Evolutionary conservation across 257 asterid species (phyloP).

Genomic region (Cordia subcordata): DNA sequence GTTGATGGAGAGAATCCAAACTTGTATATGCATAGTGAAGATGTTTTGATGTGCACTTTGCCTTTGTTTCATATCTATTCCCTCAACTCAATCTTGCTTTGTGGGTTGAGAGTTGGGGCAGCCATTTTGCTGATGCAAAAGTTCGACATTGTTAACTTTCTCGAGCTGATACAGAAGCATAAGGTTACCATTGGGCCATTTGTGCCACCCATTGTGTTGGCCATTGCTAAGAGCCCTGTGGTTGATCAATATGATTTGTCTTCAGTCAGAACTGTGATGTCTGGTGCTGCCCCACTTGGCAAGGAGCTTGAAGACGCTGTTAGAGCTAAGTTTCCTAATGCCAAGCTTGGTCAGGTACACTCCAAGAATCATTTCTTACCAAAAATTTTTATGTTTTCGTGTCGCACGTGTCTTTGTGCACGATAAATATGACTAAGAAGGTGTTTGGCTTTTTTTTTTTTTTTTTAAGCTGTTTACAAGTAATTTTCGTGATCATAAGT

Average conservation of each 20-base stretch:
- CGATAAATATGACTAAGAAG: too few relatives aligned
- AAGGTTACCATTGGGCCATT: conserved; percentile 82
- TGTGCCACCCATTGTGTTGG: conserved; percentile 85
- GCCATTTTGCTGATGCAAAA: conserved; percentile 76
- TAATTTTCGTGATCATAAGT: too few relatives aligned
- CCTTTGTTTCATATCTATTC: conserved; percentile 86
- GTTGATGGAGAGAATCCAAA: conserved; percentile 94
- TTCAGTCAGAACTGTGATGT: conserved; percentile 72
- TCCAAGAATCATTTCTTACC: too few relatives aligned
- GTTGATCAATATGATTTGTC: conserved; percentile 80
- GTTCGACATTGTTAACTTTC: conserved; percentile 58
- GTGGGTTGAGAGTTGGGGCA: conserved; percentile 90
- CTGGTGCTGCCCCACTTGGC: conserved; percentile 99
- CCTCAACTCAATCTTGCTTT: conserved; percentile 64
- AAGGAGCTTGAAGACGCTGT: conserved; percentile 93
- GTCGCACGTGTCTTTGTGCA: too few relatives aligned
- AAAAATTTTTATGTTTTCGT: too few relatives aligned
- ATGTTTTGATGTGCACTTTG: conserved; percentile 70
- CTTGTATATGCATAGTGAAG: conserved; percentile 69
- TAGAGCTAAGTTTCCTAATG: conserved; percentile 62
- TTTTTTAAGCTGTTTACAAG: too few relatives aligned
- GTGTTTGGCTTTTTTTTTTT: too few relatives aligned
- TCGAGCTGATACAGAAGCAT: conserved; percentile 68
- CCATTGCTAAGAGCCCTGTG: conserved; percentile 70
- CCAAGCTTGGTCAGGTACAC: conserved; percentile 83